Conservation (phyloP, 768 basidiomycete genomes). For the Lactifluus pinguis region DNA sequence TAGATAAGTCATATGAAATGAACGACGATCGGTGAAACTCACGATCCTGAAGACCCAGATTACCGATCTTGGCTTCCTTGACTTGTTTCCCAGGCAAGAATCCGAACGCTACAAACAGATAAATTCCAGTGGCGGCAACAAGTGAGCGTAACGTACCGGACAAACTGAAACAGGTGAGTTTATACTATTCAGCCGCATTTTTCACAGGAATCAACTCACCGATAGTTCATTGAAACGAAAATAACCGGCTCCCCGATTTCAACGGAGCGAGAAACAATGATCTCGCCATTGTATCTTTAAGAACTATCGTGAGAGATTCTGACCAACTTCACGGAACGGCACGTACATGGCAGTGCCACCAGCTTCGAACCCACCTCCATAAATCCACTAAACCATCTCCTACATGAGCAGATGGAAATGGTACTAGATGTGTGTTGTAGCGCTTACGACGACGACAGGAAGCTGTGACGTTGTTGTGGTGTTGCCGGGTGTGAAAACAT, state of each 20-base stretch:
- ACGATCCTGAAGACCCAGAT: constrained; percentile 15
- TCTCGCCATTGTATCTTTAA: constrained; percentile 3
- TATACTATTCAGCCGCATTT: no score
- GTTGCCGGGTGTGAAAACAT: constrained; percentile 9
- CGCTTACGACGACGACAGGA: constrained; percentile 17
- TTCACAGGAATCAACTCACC: background rate
- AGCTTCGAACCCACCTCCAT: background rate
- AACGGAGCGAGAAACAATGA: constrained; percentile 11
- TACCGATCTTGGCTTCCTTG: background rate
- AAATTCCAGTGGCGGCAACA: background rate
- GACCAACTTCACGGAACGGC: background rate
- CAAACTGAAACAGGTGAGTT: no score
- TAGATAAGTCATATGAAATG: background rate
- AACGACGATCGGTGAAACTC: background rate
- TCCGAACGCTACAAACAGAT: constrained; percentile 5
- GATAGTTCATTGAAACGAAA: constrained; percentile 19
- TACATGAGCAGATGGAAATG: background rate
- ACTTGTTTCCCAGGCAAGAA: constrained; percentile 17
- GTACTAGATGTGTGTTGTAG: no score
- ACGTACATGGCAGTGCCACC: constrained; percentile 12
- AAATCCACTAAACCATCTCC: constrained; percentile 10
- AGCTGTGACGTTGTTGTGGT: background rate
- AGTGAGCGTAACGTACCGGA: no score
- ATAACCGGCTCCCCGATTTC: constrained; percentile 8
- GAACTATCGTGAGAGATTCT: background rate